Base-by-base conservation (phyloP, 768 basidiomycete species). In the Podaxis mareebaensis region DNA sequence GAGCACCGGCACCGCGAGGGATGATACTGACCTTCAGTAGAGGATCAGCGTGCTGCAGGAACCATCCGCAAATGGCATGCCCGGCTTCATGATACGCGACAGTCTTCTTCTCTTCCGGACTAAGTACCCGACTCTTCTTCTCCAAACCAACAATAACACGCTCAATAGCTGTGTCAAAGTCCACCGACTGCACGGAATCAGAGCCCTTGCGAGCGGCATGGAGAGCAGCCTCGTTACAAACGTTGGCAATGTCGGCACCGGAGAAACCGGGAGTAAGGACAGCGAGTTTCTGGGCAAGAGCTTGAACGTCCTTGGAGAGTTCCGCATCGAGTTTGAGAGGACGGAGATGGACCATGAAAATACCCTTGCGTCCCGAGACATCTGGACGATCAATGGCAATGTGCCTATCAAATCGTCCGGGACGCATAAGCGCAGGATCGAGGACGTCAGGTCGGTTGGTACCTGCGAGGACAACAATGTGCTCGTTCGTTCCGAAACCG, bases 1-100 rank as follows among this genome's bases (percentile, higher is more conserved):
- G 81, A 24, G 96, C 95, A 39, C 96, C 97, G 55, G 93, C 89
- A 58, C 97, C 97, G 68, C 96, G 87, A 46, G 97, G 97, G 65
- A 99, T 98, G 75, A 99, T 99, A 76, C 93, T 96, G 63, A 99
- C 97, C 77, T 99, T 98, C 66, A 98, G 85, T 53, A 99, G 77
- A 40, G 96, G 96, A 72, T 99, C 95, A 49, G 97, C 97, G 67
- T 96, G 93, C 76, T 99, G 95, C 68, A 99, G 79, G 83, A 92
- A 98, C 97, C 97, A 99, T 3, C 97, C 97, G 71, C 93, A 96
- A 51, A 99, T 90, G 22, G 97, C 97, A 75, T 99, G 97, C 4
- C 97, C 97, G 24, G 97, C 97, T 81, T 99, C 97, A 72, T 99
- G 97, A 74, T 99, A 98, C 7, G 97, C 97, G 48, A 99, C 96